phyloP scores from a whole-genome alignment of 1,139 yeast genomes.

The Debaryomycetaceae sp. region DNA sequence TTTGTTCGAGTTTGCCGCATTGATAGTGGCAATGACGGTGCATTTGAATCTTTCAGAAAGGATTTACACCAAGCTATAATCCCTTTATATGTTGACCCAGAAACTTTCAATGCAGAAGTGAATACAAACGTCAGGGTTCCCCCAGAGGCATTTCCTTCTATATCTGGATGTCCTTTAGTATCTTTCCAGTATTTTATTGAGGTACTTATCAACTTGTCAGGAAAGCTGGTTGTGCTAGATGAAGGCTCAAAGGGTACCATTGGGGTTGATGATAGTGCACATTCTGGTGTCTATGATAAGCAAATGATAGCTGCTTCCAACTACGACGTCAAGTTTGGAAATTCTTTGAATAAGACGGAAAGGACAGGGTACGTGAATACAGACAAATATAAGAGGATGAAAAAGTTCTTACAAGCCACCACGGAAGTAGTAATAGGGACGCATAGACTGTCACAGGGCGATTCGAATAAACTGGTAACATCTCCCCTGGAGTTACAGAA shows the following conservation, averaged over 20 bases:
- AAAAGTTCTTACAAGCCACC: slow-evolving; percentile 74
- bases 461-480: neutral
- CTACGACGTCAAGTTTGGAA: slow-evolving; percentile 32
- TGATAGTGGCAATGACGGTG: slow-evolving; percentile 61
- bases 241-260: slow-evolving; percentile 3
- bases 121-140: slow-evolving; percentile 71
- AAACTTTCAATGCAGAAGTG: slow-evolving; percentile 53
- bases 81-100: slow-evolving; percentile 78
- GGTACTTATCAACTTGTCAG: slow-evolving; percentile 67
- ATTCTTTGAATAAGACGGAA: slow-evolving; percentile 22
- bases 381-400: slow-evolving; percentile 68
- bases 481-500: slow-evolving; percentile 2
- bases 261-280: slow-evolving; percentile 9
- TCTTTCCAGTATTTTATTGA: slow-evolving; percentile 85
- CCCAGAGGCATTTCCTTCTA: slow-evolving; percentile 82
- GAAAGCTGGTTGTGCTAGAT: slow-evolving; percentile 34
- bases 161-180: slow-evolving; percentile 67
- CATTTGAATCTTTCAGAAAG: slow-evolving; percentile 76
- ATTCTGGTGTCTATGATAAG: slow-evolving; percentile 6
- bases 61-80: slow-evolving; percentile 76
- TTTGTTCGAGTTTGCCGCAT: slow-evolving; percentile 78
- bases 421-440: slow-evolving; percentile 82
- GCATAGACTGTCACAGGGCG: slow-evolving; percentile 29
- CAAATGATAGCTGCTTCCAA: slow-evolving; percentile 9
- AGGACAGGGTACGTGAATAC: slow-evolving; percentile 64